phyloP scores from a whole-genome alignment of 1,139 yeast species.

The Candida buenavistaensis region DNA sequence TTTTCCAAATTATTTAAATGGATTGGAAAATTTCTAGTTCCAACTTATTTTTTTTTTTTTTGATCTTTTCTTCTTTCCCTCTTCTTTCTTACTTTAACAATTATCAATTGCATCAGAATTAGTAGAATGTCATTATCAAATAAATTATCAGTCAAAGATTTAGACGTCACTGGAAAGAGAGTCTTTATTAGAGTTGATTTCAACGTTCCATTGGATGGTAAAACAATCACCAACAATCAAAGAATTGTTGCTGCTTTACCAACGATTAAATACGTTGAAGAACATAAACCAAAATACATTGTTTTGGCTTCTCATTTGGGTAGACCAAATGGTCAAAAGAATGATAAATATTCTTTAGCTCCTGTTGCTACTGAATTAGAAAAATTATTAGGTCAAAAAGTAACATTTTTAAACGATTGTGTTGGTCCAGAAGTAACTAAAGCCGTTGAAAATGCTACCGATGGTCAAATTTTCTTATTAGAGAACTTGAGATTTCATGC shows the following conservation, averaged over 20 bases:
- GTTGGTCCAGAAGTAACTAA: slow-evolving; percentile 86
- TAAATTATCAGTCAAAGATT: slow-evolving; percentile 89
- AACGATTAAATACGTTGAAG: slow-evolving; percentile 89
- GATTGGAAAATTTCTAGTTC: background rate
- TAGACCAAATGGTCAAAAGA: slow-evolving; percentile 92
- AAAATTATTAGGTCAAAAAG: slow-evolving; percentile 65
- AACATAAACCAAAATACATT: slow-evolving; percentile 84
- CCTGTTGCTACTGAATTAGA: slow-evolving; percentile 89
- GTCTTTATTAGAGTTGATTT: slow-evolving; percentile 97
- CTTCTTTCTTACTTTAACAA: slow-evolving; percentile 1
- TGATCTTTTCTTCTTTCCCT: slow-evolving; percentile 3
- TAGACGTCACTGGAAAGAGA: slow-evolving; percentile 81
- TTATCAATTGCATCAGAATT: slow-evolving; percentile 10
- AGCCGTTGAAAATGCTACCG: slow-evolving; percentile 66
- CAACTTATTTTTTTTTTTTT: slow-evolving; percentile 1
- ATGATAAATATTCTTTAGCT: slow-evolving; percentile 80
- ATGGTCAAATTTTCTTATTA: slow-evolving; percentile 76
- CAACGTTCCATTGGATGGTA: slow-evolving; percentile 96
- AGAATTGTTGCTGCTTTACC: slow-evolving; percentile 98
- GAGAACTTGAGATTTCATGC: slow-evolving; percentile 97
- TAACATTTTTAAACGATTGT: slow-evolving; percentile 79
- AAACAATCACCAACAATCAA: slow-evolving; percentile 95
- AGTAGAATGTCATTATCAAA: slow-evolving; percentile 78
- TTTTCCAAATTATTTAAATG: too few species aligned
- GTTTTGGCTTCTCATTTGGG: slow-evolving; percentile 95